These are phyloP conservation scores for Barnettozyma vustinii DNA, from an alignment of 805 yeast species.

Conservation along the genomic window DNA sequence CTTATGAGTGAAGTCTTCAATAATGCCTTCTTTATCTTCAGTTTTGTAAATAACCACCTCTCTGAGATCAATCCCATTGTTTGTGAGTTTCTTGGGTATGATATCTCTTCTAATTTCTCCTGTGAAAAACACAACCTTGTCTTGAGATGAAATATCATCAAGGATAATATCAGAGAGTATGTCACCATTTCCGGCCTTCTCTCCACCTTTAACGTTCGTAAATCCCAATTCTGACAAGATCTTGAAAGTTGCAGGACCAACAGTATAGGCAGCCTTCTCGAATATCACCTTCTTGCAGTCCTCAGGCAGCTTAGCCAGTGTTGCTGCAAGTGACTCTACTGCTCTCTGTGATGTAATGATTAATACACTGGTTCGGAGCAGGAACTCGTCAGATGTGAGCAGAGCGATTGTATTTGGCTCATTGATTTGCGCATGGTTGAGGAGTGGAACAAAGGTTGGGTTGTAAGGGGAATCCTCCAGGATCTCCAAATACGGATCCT, in stretches of 20 bases:
- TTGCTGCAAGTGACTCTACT: slow-evolving; percentile 65
- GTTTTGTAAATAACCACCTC: slow-evolving; percentile 75
- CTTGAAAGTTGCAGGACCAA: slow-evolving; percentile 82
- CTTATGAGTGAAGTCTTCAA: slow-evolving; percentile 29
- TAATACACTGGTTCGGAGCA: slow-evolving; percentile 40
- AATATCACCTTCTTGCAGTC: slow-evolving; percentile 29
- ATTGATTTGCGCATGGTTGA: slow-evolving; percentile 57
- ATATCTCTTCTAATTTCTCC: slow-evolving; percentile 83
- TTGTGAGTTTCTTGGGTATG: slow-evolving; percentile 56
- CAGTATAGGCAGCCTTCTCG: slow-evolving; percentile 65
- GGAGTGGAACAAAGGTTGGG: slow-evolving; percentile 65
- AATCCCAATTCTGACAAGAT: slow-evolving; percentile 62
- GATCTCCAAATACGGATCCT: slow-evolving; percentile 55
- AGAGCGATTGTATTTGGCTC: slow-evolving; percentile 38
- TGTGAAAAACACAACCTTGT: slow-evolving; percentile 63
- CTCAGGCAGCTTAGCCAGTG: slow-evolving; percentile 25
- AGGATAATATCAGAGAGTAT: slow-evolving; percentile 60
- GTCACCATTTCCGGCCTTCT: slow-evolving; percentile 75
- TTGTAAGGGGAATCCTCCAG: slow-evolving; percentile 33
- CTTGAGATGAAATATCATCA: slow-evolving; percentile 15
- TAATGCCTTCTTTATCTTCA: slow-evolving; percentile 40
- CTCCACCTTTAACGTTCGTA: slow-evolving; percentile 62
- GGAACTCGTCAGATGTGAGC: slow-evolving; percentile 39
- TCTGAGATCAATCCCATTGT: slow-evolving; percentile 37
- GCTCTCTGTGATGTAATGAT: slow-evolving; percentile 90